Conservation (phyloP, 441 rosid genomes). For the Aleurites moluccanus region DNA sequence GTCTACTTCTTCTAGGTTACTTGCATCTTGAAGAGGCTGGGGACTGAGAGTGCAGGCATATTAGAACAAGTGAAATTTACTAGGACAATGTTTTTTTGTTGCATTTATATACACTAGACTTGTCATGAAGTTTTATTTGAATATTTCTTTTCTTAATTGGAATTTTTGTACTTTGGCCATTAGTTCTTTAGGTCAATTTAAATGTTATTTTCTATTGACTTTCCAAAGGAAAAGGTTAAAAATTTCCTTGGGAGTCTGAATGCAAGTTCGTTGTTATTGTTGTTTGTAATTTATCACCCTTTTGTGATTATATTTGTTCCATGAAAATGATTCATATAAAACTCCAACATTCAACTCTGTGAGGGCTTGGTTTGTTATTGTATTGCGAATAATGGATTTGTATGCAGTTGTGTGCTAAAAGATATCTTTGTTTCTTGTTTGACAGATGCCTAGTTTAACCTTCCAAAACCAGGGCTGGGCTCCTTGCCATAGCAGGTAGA, state of each 20-base stretch:
- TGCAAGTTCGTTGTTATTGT: background rate
- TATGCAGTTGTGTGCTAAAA: background rate
- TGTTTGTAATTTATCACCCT: background rate
- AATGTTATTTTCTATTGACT: background rate
- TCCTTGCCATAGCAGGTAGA: slow-evolving; percentile 32
- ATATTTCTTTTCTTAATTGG: background rate
- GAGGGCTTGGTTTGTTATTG: background rate
- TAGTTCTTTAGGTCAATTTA: background rate
- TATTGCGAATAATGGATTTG: background rate
- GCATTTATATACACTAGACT: background rate
- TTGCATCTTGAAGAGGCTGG: background rate
- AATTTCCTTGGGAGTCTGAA: background rate
- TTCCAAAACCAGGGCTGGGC: slow-evolving; percentile 4
- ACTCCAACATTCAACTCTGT: background rate
- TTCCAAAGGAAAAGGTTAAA: background rate
- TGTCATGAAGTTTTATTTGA: background rate
- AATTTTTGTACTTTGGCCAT: background rate
- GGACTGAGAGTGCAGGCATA: background rate
- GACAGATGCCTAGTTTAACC: slow-evolving; percentile 35
- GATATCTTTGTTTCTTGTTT: slow-evolving; percentile 10
- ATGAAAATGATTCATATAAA: background rate
- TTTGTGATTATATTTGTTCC: background rate
- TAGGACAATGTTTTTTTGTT: background rate
- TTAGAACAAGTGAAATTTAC: background rate
- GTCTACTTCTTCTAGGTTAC: background rate